Conservation (phyloP, 805 yeast genomes). For the Zygosaccharomyces bailii region DNA sequence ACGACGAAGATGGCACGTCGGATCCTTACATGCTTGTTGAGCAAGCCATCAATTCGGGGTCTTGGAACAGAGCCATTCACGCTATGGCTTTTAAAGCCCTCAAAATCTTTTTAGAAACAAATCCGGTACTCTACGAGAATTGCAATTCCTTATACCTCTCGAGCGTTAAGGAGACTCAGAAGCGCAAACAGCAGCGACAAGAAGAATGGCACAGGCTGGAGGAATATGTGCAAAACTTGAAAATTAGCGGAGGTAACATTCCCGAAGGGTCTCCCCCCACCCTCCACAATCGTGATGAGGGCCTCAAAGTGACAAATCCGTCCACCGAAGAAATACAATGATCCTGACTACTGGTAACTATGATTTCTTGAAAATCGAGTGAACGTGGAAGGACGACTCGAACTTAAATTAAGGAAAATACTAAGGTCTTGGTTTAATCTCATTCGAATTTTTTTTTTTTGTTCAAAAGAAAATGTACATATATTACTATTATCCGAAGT, state of each 20-base stretch:
- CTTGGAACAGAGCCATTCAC: constrained; percentile 94
- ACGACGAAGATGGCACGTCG: constrained; percentile 29
- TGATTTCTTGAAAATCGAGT: background rate
- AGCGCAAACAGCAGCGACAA: constrained; percentile 56
- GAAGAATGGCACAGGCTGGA: constrained; percentile 72
- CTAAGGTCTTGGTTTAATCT: background rate
- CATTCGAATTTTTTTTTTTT: background rate
- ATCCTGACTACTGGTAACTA: background rate
- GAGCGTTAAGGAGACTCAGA: constrained; percentile 67
- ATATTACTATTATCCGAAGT: constrained; percentile 1
- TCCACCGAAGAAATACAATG: background rate
- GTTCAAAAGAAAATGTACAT: constrained; percentile 1
- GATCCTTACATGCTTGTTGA: constrained; percentile 39
- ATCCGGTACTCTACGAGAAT: constrained; percentile 85
- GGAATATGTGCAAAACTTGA: constrained; percentile 45
- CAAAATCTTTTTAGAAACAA: constrained; percentile 87
- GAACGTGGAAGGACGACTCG: background rate
- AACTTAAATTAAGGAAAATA: background rate
- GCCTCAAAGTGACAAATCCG: constrained; percentile 4
- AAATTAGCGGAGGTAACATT: constrained; percentile 16
- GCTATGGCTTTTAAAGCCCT: constrained; percentile 87
- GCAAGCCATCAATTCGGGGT: constrained; percentile 47
- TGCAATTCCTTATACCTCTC: constrained; percentile 86
- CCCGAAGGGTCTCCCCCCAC: background rate
- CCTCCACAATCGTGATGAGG: background rate